Percentiles rank a stretch among this genome's conserved stretches.
phyloP scores from a whole-genome alignment of 1,139 yeast species.

The Dujonia santamariae region DNA sequence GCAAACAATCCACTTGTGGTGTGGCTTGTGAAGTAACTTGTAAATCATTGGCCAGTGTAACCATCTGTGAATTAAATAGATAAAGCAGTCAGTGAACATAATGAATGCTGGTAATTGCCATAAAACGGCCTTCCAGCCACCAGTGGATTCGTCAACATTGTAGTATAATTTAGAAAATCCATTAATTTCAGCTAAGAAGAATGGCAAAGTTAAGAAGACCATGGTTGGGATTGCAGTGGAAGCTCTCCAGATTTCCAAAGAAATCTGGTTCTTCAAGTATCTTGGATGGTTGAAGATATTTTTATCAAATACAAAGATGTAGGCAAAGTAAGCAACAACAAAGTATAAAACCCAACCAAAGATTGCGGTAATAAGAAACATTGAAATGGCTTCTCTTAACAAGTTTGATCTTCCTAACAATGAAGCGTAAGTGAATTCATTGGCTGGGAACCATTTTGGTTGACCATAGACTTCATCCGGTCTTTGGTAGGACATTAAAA shows the following conservation, averaged over 20 bases:
- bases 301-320: constrained; percentile 76
- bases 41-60: constrained; percentile 89
- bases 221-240: constrained; percentile 78
- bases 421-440: constrained; percentile 57
- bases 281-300: constrained; percentile 93
- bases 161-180: constrained; percentile 82
- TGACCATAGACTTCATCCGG: constrained; percentile 39
- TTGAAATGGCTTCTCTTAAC: constrained; percentile 65
- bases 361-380: constrained; percentile 68
- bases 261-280: constrained; percentile 88
- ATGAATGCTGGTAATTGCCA: constrained; percentile 75
- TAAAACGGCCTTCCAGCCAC: constrained; percentile 64
- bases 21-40: constrained; percentile 92
- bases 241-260: constrained; percentile 78
- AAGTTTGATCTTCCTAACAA: constrained; percentile 67
- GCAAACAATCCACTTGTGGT: constrained; percentile 98
- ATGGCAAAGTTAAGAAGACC: constrained; percentile 85
- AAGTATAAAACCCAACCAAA: constrained; percentile 86
- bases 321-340: constrained; percentile 71
- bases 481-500: constrained; percentile 25
- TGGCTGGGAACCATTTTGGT: constrained; percentile 39
- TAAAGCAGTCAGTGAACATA: constrained; percentile 89
- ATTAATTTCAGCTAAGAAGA: constrained; percentile 78
- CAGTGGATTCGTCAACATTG: constrained; percentile 57
- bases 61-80: constrained; percentile 87